Evolutionary conservation across 2,329 filamentous ascomycete species (phyloP).

Genomic region (Nothophoma quercina): DNA sequence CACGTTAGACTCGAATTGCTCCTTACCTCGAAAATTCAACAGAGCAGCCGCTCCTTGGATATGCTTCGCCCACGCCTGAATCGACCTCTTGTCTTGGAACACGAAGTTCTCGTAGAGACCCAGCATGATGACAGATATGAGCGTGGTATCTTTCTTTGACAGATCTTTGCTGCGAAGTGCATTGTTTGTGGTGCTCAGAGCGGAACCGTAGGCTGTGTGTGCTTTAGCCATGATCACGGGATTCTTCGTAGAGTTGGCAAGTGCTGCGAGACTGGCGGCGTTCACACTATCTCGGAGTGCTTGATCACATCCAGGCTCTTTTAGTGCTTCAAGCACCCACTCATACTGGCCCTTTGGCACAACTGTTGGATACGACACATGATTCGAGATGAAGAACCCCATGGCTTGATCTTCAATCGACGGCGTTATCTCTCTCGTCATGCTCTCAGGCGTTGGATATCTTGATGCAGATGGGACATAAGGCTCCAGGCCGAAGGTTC

Average conservation of each 20-base stretch:
- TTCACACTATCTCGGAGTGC: constrained; percentile 32
- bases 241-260: constrained; percentile 36
- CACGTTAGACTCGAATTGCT: constrained; percentile 30
- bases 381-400: constrained; percentile 42
- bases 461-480: background rate
- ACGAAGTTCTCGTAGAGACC: constrained; percentile 46
- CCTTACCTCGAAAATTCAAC: constrained; percentile 40
- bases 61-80: constrained; percentile 44
- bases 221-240: constrained; percentile 33
- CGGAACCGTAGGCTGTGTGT: constrained; percentile 33
- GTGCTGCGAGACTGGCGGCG: constrained; percentile 34
- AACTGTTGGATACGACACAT: constrained; percentile 31
- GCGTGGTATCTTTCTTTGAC: constrained; percentile 35
- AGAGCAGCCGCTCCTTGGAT: constrained; percentile 43
- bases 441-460: constrained; percentile 24
- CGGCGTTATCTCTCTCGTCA: constrained; percentile 22
- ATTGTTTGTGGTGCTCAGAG: constrained; percentile 34
- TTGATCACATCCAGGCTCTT: constrained; percentile 23
- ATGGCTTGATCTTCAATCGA: constrained; percentile 41
- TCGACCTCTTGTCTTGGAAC: constrained; percentile 34
- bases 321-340: constrained; percentile 34
- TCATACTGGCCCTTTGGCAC: constrained; percentile 39
- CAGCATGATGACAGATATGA: constrained; percentile 42
- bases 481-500: background rate
- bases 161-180: constrained; percentile 27